These are phyloP conservation scores for Psilocybe cyanescens DNA, from an alignment of 768 basidiomycete species.

Conservation along the genomic window DNA sequence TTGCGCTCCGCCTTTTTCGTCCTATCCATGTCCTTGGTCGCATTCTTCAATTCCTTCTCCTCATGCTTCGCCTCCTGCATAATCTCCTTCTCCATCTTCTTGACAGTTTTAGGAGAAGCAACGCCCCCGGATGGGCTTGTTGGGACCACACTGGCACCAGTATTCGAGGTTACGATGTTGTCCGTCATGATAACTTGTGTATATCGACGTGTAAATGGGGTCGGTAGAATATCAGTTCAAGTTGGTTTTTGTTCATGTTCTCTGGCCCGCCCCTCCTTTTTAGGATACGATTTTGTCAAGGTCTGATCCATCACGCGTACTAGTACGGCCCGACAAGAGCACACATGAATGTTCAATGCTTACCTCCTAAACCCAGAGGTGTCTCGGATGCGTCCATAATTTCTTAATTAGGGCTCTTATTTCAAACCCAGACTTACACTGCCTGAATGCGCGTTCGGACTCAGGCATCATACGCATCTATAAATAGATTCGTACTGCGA, in stretches of 20 bases:
- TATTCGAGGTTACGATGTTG: too few relatives aligned
- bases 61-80: slow-evolving; percentile 56
- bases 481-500: too few relatives aligned
- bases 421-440: too few relatives aligned
- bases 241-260: not conserved
- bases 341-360: not conserved
- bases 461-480: too few relatives aligned
- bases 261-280: not conserved
- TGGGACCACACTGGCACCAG: too few relatives aligned
- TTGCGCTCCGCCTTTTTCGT: slow-evolving; percentile 59
- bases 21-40: slow-evolving; percentile 52
- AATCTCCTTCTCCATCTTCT: slow-evolving; percentile 46
- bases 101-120: slow-evolving; percentile 28
- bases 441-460: too few relatives aligned
- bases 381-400: not conserved
- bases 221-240: not conserved
- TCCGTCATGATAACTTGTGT: too few relatives aligned
- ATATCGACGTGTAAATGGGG: too few relatives aligned
- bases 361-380: not conserved
- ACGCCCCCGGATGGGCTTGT: too few relatives aligned
- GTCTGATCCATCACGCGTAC: not conserved
- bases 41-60: slow-evolving; percentile 50
- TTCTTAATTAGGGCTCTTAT: too few relatives aligned
- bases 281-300: not conserved
- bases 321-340: not conserved